Conservation (phyloP, 495 filamentous ascomycete genomes). For the Ascobolus immersus region DNA sequence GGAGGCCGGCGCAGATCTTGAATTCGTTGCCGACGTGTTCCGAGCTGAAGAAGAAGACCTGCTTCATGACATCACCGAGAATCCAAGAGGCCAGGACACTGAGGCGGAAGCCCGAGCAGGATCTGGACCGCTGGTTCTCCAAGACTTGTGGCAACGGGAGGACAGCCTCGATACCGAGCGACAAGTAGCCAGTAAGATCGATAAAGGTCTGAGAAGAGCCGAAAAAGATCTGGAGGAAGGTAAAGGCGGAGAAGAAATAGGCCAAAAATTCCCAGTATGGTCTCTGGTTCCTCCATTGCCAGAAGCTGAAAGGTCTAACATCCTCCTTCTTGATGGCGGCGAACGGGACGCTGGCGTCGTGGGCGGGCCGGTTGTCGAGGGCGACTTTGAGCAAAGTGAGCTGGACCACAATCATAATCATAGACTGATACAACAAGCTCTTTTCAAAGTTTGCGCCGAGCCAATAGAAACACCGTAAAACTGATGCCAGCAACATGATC, state of each 20-base stretch:
- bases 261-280: slow-evolving; percentile 82
- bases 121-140: slow-evolving; percentile 47
- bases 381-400: slow-evolving; percentile 66
- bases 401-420: slow-evolving; percentile 71
- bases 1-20: slow-evolving; percentile 77
- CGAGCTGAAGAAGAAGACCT: slow-evolving; percentile 72
- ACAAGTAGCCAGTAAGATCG: slow-evolving; percentile 46
- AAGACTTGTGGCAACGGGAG: slow-evolving; percentile 78
- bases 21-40: slow-evolving; percentile 63
- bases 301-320: slow-evolving; percentile 63
- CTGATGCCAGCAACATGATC: slow-evolving; percentile 89
- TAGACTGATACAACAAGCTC: slow-evolving; percentile 47
- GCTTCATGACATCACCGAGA: slow-evolving; percentile 79
- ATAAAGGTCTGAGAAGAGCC: slow-evolving; percentile 45
- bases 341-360: slow-evolving; percentile 19
- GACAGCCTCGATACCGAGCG: slow-evolving; percentile 69
- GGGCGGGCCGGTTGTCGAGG: slow-evolving; percentile 56
- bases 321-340: slow-evolving; percentile 11
- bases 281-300: slow-evolving; percentile 66
- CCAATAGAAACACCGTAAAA: slow-evolving; percentile 89
- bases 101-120: slow-evolving; percentile 72
- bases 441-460: slow-evolving; percentile 63
- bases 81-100: slow-evolving; percentile 75
- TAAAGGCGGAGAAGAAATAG: slow-evolving; percentile 38
- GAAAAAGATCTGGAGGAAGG: slow-evolving; percentile 45